phyloP scores from a whole-genome alignment of 164 flowering plant genomes.

The Aristolochia fimbriata region DNA sequence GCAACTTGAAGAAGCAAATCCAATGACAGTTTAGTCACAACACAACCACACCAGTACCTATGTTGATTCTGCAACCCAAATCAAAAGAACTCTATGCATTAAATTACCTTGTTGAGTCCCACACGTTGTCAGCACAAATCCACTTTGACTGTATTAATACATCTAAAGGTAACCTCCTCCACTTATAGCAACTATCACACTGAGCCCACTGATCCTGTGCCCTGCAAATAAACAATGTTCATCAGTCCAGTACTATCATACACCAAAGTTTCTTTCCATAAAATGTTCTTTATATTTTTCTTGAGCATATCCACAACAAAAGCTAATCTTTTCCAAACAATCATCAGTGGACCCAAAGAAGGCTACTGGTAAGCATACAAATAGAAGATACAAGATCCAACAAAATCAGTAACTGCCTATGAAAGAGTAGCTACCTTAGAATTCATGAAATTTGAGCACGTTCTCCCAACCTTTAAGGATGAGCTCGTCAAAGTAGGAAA shows the following conservation, averaged over 20 bases:
- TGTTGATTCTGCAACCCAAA: neutral
- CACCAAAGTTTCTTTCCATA: neutral
- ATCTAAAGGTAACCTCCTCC: constrained; percentile 80
- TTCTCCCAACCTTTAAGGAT: no score
- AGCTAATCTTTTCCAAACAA: no score
- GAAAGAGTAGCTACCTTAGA: no score
- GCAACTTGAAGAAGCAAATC: neutral
- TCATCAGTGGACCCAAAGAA: no score
- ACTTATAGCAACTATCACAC: constrained; percentile 85
- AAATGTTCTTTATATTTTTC: no score
- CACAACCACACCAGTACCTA: neutral
- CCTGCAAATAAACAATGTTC: constrained; percentile 28
- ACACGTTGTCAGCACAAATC: constrained; percentile 73
- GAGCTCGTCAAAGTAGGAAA: neutral
- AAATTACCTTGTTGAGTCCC: constrained; percentile 68
- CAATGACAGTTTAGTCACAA: no score
- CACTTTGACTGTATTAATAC: constrained; percentile 74
- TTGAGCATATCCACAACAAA: no score
- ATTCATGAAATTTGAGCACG: no score
- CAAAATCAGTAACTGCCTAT: no score
- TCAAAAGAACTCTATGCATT: neutral
- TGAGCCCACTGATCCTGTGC: constrained; percentile 89
- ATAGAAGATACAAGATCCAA: no score
- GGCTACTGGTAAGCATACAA: no score
- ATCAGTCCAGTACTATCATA: neutral